phyloP scores from a whole-genome alignment of 78 protist genomes.

The Mastigamoeba balamuthi region DNA sequence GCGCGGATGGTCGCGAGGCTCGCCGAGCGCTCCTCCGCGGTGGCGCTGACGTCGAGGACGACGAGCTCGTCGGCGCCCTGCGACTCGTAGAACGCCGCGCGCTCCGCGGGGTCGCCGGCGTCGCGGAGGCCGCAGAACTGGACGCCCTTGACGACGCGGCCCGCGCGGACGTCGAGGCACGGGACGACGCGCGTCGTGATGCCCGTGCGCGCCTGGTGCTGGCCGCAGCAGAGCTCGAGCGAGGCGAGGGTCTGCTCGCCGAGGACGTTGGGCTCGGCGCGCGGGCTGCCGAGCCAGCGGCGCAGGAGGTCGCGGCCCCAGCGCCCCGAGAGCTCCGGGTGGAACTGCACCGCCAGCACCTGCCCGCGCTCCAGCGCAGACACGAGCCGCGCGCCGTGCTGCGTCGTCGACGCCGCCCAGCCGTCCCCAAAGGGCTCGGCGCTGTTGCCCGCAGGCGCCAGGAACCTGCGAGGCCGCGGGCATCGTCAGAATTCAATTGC shows the following conservation, averaged over 20 bases:
- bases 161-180: neutral
- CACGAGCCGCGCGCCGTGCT: neutral
- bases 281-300: neutral
- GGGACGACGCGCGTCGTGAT: neutral
- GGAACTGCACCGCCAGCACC: slow-evolving; percentile 2
- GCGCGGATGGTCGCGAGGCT: neutral
- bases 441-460: no score
- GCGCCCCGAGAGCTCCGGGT: slow-evolving; percentile 2
- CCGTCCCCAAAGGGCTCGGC: neutral
- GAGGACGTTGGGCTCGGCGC: no score
- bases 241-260: neutral
- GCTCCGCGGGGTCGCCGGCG: slow-evolving; percentile 10
- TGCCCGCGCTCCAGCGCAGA: neutral
- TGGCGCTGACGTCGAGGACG: neutral
- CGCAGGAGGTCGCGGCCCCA: neutral
- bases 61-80: slow-evolving; percentile 13
- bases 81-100: neutral
- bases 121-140: neutral
- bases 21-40: neutral
- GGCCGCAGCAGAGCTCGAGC: neutral
- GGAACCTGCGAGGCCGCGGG: no score
- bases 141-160: slow-evolving; percentile 7
- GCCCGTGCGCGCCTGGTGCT: neutral
- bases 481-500: no score
- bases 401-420: neutral